Conservation (phyloP, 139 green algal species). For the Auxenochlorella pyrenoidosa region DNA sequence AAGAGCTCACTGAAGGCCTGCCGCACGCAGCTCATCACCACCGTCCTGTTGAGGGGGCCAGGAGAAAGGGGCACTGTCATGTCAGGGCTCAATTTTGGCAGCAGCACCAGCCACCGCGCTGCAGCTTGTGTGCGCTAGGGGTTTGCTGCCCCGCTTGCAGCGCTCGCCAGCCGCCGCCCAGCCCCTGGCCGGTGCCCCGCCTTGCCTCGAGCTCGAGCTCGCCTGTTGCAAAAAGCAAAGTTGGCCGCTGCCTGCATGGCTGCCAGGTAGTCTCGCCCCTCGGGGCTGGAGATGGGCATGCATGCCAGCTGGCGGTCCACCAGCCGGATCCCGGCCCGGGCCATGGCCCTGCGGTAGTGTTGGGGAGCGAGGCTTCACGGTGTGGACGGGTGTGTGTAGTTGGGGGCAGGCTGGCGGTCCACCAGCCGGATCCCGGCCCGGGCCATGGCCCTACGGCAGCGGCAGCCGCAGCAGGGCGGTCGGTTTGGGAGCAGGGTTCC, state of each 20-base stretch:
- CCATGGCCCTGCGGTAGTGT: constrained; percentile 49
- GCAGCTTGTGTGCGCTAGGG: no score
- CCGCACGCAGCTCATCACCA: constrained; percentile 30
- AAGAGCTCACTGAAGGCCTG: constrained; percentile 77
- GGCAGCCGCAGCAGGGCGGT: no score
- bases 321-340: constrained; percentile 58
- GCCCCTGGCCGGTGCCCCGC: no score
- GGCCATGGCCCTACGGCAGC: constrained; percentile 50
- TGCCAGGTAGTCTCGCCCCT: constrained; percentile 78
- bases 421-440: constrained; percentile 59
- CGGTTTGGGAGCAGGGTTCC: no score
- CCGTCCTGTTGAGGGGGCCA: constrained; percentile 20
- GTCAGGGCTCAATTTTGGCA: no score
- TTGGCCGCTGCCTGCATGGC: constrained; percentile 83
- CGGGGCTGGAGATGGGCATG: constrained; percentile 65
- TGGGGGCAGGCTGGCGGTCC: constrained; percentile 72
- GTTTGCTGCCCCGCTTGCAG: no score
- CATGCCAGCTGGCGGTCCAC: constrained; percentile 76
- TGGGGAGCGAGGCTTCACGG: no score
- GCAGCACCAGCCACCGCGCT: no score
- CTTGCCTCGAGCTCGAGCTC: no score
- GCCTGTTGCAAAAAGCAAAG: constrained; percentile 85
- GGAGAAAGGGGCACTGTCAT: no score
- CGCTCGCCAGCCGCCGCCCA: no score
- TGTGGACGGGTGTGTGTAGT: no score